Conservation (phyloP, 2,329 filamentous ascomycete genomes). For the Trichoderma arundinaceum region DNA sequence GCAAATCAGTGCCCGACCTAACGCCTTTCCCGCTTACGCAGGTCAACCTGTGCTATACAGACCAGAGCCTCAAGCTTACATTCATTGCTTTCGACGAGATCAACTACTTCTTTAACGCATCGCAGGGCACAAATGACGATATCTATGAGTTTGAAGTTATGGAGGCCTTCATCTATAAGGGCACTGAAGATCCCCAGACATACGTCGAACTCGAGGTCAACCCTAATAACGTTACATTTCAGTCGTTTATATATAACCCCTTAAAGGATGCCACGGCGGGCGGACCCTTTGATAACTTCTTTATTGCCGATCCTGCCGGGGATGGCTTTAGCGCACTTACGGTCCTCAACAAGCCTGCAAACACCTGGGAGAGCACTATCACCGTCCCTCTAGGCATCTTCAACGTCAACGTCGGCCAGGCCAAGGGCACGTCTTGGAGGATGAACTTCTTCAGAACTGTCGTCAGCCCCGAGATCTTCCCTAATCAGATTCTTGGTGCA, state of each 20-base stretch:
- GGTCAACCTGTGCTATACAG: constrained; percentile 55
- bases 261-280: constrained; percentile 50
- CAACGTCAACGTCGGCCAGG: constrained; percentile 53
- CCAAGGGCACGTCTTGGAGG: constrained; percentile 53
- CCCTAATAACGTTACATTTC: constrained; percentile 57
- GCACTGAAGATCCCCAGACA: constrained; percentile 53
- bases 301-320: constrained; percentile 47
- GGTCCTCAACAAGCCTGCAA: constrained; percentile 43
- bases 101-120: constrained; percentile 53
- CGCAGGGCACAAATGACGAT: constrained; percentile 51
- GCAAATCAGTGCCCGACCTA: constrained; percentile 50
- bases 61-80: constrained; percentile 47
- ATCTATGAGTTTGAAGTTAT: constrained; percentile 59
- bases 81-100: constrained; percentile 55
- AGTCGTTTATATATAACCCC: constrained; percentile 58
- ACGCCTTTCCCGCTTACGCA: constrained; percentile 51
- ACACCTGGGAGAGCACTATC: constrained; percentile 51
- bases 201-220: constrained; percentile 59
- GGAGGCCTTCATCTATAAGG: constrained; percentile 56
- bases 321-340: constrained; percentile 52
- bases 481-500: constrained; percentile 51
- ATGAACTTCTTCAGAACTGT: constrained; percentile 61
- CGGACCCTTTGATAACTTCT: constrained; percentile 52
- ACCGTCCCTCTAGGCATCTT: constrained; percentile 55
- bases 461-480: constrained; percentile 50